A percentile compares a stretch with the other conserved stretches of the same genome.
These are phyloP conservation scores for Acorus calamus DNA, from an alignment of 106 monocot genomes.

Conservation along the genomic window DNA sequence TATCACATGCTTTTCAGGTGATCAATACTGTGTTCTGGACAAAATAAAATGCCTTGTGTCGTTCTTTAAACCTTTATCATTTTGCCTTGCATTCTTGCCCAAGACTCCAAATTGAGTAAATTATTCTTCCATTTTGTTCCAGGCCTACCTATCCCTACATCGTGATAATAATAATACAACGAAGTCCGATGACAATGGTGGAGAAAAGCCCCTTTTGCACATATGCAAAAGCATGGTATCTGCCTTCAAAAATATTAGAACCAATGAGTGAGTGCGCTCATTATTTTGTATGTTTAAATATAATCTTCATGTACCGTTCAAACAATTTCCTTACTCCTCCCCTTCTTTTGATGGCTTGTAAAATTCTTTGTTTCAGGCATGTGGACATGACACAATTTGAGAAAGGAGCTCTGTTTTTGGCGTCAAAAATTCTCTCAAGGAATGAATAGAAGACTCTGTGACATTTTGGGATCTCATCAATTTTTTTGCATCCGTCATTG, in stretches of 20 bases:
- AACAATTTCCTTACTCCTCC: too few species aligned
- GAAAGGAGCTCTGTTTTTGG: conserved; percentile 42
- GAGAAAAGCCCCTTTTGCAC: conserved; percentile 17
- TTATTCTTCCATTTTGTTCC: conserved; percentile 1
- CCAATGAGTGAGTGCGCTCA: conserved; percentile 26
- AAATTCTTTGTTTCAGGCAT: conserved; percentile 7
- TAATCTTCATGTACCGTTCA: too few species aligned
- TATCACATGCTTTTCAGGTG: conserved; percentile 75
- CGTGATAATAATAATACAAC: conserved; percentile 3
- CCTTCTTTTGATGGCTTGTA: too few species aligned
- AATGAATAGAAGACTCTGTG: neutral
- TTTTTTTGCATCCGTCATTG: too few species aligned
- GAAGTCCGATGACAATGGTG: conserved; percentile 14
- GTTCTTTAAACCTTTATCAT: too few species aligned
- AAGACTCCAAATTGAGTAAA: neutral
- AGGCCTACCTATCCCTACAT: conserved; percentile 26
- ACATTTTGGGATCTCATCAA: too few species aligned
- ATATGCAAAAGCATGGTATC: conserved; percentile 32
- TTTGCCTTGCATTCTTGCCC: too few species aligned
- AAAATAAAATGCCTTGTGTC: too few species aligned
- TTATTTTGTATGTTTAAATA: neutral
- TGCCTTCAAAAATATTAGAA: conserved; percentile 34
- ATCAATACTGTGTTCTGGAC: neutral
- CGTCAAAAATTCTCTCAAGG: conserved; percentile 15
- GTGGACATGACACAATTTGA: conserved; percentile 25